These are phyloP conservation scores for Claviceps sp. DNA, from an alignment of 2,329 filamentous ascomycete species.

Conservation along the genomic window DNA sequence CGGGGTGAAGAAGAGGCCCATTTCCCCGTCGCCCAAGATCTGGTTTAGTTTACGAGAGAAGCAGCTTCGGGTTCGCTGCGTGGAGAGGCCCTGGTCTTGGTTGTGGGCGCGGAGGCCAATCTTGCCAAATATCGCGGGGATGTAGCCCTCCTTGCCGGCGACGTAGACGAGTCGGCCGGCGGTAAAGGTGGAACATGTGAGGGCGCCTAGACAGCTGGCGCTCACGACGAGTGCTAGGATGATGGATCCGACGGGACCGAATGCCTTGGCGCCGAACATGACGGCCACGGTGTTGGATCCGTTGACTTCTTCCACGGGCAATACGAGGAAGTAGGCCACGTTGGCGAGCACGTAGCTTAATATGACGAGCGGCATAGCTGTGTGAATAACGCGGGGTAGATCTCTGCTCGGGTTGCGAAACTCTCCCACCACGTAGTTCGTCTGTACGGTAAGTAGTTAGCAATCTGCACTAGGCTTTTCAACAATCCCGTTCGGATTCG, in stretches of 20 bases:
- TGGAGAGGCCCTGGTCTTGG: conserved; percentile 26
- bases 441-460: conserved; percentile 34
- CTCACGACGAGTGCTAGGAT: conserved; percentile 80
- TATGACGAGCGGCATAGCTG: conserved; percentile 90
- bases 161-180: conserved; percentile 84
- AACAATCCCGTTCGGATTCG: no score
- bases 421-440: conserved; percentile 94
- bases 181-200: conserved; percentile 92
- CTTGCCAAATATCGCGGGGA: conserved; percentile 70
- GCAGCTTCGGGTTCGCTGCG: conserved; percentile 39
- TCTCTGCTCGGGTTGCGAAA: conserved; percentile 86
- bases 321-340: conserved; percentile 83
- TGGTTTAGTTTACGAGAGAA: conserved; percentile 43
- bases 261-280: conserved; percentile 79
- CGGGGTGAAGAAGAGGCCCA: conserved; percentile 83
- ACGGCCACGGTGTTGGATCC: conserved; percentile 91
- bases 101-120: conserved; percentile 49
- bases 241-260: conserved; percentile 70
- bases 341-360: conserved; percentile 83
- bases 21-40: conserved; percentile 62
- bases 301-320: conserved; percentile 69
- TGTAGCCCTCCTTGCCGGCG: conserved; percentile 88
- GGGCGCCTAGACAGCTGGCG: conserved; percentile 82
- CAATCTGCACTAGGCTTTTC: background rate
- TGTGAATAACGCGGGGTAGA: conserved; percentile 88